Evolutionary conservation across 352 stramenopile genomes (phyloP).

Genomic region (Pythium aquatile): DNA sequence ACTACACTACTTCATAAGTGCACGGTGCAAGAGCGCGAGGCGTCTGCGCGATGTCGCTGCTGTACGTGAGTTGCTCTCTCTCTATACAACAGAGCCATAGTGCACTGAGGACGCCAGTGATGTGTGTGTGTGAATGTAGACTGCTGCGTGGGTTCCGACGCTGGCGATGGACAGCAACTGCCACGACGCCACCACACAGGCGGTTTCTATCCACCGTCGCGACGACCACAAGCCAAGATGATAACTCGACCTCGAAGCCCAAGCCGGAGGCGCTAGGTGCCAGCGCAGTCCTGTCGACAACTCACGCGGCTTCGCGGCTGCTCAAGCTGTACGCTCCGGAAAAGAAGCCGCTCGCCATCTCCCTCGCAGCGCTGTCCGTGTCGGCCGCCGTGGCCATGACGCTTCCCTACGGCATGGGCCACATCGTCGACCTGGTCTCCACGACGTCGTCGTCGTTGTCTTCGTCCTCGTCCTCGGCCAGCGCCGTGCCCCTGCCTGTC

Average conservation of each 20-base stretch:
- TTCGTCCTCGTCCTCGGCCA: slow-evolving; percentile 17
- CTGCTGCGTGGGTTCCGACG: not conserved
- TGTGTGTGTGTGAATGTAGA: not conserved
- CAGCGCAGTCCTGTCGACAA: too few relatives aligned
- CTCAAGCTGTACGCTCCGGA: slow-evolving; percentile 59
- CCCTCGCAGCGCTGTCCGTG: slow-evolving; percentile 55
- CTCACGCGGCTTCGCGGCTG: slow-evolving; percentile 6
- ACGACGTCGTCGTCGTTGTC: slow-evolving; percentile 6
- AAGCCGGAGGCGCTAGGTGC: too few relatives aligned
- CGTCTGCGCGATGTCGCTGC: not conserved
- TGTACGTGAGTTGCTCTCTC: not conserved
- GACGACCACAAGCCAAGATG: not conserved
- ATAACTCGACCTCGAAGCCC: not conserved
- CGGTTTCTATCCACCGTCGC: not conserved
- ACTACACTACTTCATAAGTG: too few relatives aligned
- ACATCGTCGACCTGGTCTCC: slow-evolving; percentile 76
- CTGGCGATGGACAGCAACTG: not conserved
- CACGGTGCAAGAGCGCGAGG: not conserved
- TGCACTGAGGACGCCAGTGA: too few relatives aligned
- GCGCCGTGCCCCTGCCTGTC: slow-evolving; percentile 39
- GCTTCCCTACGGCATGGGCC: slow-evolving; percentile 79
- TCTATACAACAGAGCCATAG: not conserved
- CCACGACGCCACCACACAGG: not conserved
- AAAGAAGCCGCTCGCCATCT: slow-evolving; percentile 60
- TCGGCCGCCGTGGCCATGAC: slow-evolving; percentile 77